These are phyloP conservation scores for Sugiyamaella novakii DNA, from an alignment of 1,139 yeast genomes.

Conservation along the genomic window DNA sequence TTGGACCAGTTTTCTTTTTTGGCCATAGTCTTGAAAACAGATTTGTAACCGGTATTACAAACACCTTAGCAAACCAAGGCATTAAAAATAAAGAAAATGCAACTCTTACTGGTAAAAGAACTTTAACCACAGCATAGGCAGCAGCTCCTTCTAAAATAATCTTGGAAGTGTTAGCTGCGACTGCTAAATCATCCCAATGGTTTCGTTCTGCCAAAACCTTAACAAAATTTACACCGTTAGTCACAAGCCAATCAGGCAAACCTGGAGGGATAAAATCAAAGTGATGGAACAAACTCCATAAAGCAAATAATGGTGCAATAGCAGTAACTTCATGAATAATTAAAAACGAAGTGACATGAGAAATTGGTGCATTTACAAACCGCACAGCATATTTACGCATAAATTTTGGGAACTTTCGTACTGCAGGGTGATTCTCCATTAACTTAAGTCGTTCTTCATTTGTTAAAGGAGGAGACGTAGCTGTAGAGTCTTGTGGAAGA, in stretches of 20 bases:
- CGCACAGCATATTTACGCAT: conserved; percentile 54
- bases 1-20: conserved; percentile 6
- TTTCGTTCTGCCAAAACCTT: conserved; percentile 49
- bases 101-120: conserved; percentile 59
- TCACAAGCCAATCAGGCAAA: conserved; percentile 66
- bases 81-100: conserved; percentile 59
- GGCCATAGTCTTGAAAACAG: conserved; percentile 37
- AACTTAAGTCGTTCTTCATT: background rate
- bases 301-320: conserved; percentile 69
- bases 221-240: conserved; percentile 62
- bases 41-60: conserved; percentile 56
- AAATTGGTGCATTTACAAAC: conserved; percentile 62
- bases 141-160: conserved; percentile 83
- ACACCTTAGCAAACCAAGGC: conserved; percentile 66
- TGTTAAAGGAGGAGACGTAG: background rate
- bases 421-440: conserved; percentile 21
- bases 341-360: conserved; percentile 72
- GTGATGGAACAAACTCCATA: conserved; percentile 76
- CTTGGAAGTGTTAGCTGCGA: conserved; percentile 56
- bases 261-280: conserved; percentile 52
- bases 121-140: conserved; percentile 77
- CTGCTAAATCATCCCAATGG: conserved; percentile 37
- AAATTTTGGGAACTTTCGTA: conserved; percentile 47
- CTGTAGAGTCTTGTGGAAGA: background rate
- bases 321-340: conserved; percentile 88